phyloP scores from a whole-genome alignment of 2,329 filamentous ascomycete species.

The Beauveria caledonica region DNA sequence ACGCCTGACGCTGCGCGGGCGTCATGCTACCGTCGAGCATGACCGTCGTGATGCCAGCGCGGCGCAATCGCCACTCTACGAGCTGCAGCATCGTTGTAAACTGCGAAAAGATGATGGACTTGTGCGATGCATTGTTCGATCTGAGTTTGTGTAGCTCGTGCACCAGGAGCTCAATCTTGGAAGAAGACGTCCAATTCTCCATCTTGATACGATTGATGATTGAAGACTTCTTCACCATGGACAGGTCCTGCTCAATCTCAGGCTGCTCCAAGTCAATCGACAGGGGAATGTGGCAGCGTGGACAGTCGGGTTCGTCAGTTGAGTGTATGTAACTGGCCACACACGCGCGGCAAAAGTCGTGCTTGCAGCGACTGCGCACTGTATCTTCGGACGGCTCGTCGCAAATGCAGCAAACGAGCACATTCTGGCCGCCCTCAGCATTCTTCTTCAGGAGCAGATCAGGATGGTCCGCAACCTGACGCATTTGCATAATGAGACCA shows the following conservation, averaged over 20 bases:
- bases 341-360: conserved; percentile 53
- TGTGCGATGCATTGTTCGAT: conserved; percentile 86
- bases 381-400: conserved; percentile 95
- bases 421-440: conserved; percentile 75
- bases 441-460: conserved; percentile 90
- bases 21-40: conserved; percentile 99
- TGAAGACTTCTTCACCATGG: conserved; percentile 81
- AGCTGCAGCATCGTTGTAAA: conserved; percentile 97
- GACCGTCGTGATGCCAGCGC: conserved; percentile 95
- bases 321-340: conserved; percentile 56
- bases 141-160: conserved; percentile 89
- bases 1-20: conserved; percentile 82
- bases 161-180: conserved; percentile 93
- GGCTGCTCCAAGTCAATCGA: conserved; percentile 91
- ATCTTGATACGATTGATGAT: conserved; percentile 99
- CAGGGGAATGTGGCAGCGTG: conserved; percentile 82
- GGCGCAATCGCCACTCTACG: conserved; percentile 91
- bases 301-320: conserved; percentile 72
- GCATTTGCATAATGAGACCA: conserved; percentile 98
- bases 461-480: conserved; percentile 92
- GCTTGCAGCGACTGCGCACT: conserved; percentile 82
- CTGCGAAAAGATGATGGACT: conserved; percentile 95
- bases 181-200: conserved; percentile 97
- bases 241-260: conserved; percentile 86
- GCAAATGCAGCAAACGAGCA: conserved; percentile 88